These are phyloP conservation scores for Aspergillus novoparasiticus DNA, from an alignment of 2,329 filamentous ascomycete species.

Conservation along the genomic window DNA sequence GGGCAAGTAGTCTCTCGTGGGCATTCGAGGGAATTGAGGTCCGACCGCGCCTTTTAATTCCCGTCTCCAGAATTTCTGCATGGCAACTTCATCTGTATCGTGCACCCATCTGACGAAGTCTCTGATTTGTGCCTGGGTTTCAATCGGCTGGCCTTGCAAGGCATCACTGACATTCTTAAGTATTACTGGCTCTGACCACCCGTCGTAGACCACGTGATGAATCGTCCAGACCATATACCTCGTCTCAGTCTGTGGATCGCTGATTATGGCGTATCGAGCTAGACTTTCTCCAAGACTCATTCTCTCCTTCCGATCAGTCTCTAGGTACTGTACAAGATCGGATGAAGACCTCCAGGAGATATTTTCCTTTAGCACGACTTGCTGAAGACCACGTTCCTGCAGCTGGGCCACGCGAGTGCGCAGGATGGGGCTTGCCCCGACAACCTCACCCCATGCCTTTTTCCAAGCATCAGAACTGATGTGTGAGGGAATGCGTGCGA, in stretches of 20 bases:
- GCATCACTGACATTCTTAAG: conserved; percentile 36
- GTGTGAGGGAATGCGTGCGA: conserved; percentile 39
- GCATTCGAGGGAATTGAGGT: conserved; percentile 54
- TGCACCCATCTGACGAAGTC: conserved; percentile 54
- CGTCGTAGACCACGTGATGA: conserved; percentile 57
- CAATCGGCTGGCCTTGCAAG: conserved; percentile 22
- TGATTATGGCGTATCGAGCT: conserved; percentile 39
- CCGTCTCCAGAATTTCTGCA: conserved; percentile 52
- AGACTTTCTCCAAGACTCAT: conserved; percentile 41
- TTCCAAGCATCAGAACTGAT: conserved; percentile 43
- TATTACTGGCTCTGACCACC: conserved; percentile 46
- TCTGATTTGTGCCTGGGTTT: conserved; percentile 40
- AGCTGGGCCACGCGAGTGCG: conserved; percentile 49
- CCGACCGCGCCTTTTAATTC: conserved; percentile 49
- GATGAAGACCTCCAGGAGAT: conserved; percentile 34
- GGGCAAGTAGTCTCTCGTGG: conserved; percentile 50
- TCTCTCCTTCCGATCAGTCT: conserved; percentile 27
- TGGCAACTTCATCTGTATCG: conserved; percentile 42
- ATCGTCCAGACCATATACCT: conserved; percentile 52
- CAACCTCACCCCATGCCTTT: conserved; percentile 47
- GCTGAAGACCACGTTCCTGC: conserved; percentile 36
- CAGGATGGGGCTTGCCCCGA: conserved; percentile 46
- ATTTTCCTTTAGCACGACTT: conserved; percentile 38
- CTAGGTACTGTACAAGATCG: conserved; percentile 29
- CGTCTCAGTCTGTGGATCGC: conserved; percentile 24